These are phyloP conservation scores for Agrocybe praecox DNA, from an alignment of 768 basidiomycete genomes.

Conservation along the genomic window DNA sequence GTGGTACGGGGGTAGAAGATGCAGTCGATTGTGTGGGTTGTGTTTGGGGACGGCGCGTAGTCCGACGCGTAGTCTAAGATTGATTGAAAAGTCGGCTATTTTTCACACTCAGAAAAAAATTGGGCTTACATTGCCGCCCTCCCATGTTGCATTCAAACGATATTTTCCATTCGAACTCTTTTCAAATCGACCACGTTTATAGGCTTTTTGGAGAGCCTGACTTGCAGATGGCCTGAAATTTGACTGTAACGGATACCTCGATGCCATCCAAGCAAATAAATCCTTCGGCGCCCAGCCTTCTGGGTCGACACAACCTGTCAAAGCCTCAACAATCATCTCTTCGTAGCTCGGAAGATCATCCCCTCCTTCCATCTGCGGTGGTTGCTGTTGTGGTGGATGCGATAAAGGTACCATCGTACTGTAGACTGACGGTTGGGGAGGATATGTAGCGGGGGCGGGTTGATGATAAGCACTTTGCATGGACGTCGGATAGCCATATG, in stretches of 20 bases:
- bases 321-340: constrained; percentile 88
- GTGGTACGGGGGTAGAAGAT: constrained; percentile 40
- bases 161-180: constrained; percentile 78
- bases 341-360: constrained; percentile 84
- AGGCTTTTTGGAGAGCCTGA: constrained; percentile 88
- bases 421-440: constrained; percentile 21
- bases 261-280: constrained; percentile 83
- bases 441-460: constrained; percentile 30
- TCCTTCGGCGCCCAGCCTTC: constrained; percentile 86
- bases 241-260: constrained; percentile 79
- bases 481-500: constrained; percentile 44
- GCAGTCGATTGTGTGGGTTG: constrained; percentile 30
- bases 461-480: constrained; percentile 43
- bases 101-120: background rate
- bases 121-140: constrained; percentile 73
- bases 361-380: constrained; percentile 22
- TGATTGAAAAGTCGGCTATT: background rate
- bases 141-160: constrained; percentile 74
- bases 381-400: constrained; percentile 10
- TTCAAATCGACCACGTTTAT: constrained; percentile 77
- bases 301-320: constrained; percentile 63
- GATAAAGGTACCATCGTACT: constrained; percentile 20
- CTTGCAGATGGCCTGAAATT: constrained; percentile 91
- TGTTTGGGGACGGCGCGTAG: constrained; percentile 81
- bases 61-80: constrained; percentile 72